Evolutionary conservation across 1,284 basidiomycete species (phyloP).

Genomic region (Laetiporus sulphureus): DNA sequence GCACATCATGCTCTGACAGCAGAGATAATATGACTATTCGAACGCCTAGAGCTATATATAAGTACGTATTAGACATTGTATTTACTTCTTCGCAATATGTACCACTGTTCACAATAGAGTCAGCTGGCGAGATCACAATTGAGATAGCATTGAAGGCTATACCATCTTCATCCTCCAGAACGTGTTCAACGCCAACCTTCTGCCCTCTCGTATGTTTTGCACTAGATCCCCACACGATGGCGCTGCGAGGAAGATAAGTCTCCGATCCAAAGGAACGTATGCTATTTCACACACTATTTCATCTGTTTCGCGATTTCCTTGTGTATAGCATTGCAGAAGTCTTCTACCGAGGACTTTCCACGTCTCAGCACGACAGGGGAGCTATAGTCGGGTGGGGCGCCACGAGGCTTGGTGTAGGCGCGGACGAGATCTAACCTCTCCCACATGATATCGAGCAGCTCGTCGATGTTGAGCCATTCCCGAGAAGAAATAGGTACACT

Average conservation of each 20-base stretch:
- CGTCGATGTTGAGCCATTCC: constrained; percentile 97
- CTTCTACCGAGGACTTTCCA: constrained; percentile 76
- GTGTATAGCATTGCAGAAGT: constrained; percentile 88
- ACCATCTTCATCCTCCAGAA: constrained; percentile 89
- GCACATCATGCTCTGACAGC: too few relatives aligned
- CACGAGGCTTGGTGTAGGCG: constrained; percentile 94
- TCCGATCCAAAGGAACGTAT: background rate
- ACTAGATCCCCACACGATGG: constrained; percentile 89
- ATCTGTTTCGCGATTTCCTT: constrained; percentile 92
- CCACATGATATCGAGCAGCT: constrained; percentile 92
- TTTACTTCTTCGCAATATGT: constrained; percentile 75
- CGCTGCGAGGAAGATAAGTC: constrained; percentile 37
- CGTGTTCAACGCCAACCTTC: constrained; percentile 89
- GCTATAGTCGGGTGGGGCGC: constrained; percentile 85
- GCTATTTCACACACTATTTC: constrained; percentile 58
- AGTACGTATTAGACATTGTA: too few relatives aligned
- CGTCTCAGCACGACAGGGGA: constrained; percentile 74
- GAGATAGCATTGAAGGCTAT: constrained; percentile 20
- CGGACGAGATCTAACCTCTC: constrained; percentile 82
- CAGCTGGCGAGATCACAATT: background rate
- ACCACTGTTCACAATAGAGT: constrained; percentile 44
- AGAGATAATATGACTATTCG: too few relatives aligned
- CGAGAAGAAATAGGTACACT: constrained; percentile 92
- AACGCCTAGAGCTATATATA: too few relatives aligned
- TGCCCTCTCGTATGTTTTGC: constrained; percentile 96